Evolutionary conservation across 1,284 basidiomycete genomes (phyloP), one percentile per base, ranked within the genome.

Genomic region (Trametes pubescens): DNA sequence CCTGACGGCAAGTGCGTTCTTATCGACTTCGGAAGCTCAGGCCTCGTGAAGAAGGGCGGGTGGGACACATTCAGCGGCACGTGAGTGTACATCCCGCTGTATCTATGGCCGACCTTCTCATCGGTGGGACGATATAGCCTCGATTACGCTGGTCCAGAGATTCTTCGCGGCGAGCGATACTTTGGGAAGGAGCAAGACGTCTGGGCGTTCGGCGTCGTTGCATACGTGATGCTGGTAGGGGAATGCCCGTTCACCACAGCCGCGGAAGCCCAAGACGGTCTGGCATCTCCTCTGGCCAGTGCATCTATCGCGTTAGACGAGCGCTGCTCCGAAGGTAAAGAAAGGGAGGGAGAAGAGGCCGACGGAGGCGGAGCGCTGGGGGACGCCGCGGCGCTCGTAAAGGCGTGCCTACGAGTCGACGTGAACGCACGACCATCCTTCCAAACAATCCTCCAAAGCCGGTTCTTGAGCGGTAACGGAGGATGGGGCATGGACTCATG

Each of bases 181-280:
- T 85, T 91, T 60, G 97, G 97, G 47, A 97, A 96, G 76, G 95
- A 97, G 75, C 96, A 99, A 78, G 97, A 99, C 72, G 91, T 99
- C 0, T 99, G 97, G 97, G 97, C 97, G 0, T 92, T 98, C 62
- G 97, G 97, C n/a, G 96, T 99, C 13, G 94, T 99, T 18, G 94
- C 91, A 13, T 99, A 96, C 76, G 98, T 99, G 59, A 86, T 99
- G 62, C 85, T 99, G 16, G 92, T 96, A 26, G 97, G 97, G 22
- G 95, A 98, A 80, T 98, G 95, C 71, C 96, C 96, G 0, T 98
- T 98, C 80, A 88, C 91, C 77, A 93, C 91, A 4, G 90, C 92
- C 1, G 89, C 87, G 47, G 94, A 95, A 76, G 92, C 94, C 0
- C 91, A 93, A 72, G 88, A 88, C 57, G 93, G 93, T 0, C 80